Conservation (phyloP, 2,329 filamentous ascomycete species). For the Sporothrix euskadiensis region DNA sequence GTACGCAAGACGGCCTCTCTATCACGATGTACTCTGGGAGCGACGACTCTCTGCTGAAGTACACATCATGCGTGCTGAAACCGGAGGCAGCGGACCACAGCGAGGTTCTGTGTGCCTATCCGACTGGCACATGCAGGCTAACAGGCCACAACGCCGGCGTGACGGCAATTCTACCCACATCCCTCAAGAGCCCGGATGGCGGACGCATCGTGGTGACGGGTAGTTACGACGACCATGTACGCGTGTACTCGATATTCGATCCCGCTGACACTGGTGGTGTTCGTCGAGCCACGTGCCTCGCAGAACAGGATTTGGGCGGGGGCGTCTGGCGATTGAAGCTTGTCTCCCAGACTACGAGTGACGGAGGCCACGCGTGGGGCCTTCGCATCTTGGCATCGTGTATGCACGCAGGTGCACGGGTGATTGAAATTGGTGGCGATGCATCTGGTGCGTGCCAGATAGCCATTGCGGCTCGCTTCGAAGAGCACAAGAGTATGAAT, state of each 20-base stretch:
- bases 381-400: constrained; percentile 75
- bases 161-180: constrained; percentile 77
- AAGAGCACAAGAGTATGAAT: constrained; percentile 91
- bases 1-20: background rate
- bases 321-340: constrained; percentile 86
- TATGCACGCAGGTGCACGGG: constrained; percentile 82
- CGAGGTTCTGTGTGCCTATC: constrained; percentile 21
- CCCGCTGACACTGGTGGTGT: constrained; percentile 44
- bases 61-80: constrained; percentile 37
- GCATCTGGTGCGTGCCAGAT: constrained; percentile 57
- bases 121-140: constrained; percentile 35
- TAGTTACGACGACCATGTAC: constrained; percentile 84
- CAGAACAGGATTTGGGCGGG: constrained; percentile 67
- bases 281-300: constrained; percentile 54
- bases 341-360: constrained; percentile 41
- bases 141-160: constrained; percentile 73
- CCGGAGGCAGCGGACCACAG: background rate
- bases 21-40: constrained; percentile 67
- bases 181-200: constrained; percentile 44
- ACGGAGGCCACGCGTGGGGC: constrained; percentile 35
- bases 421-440: constrained; percentile 54
- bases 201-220: constrained; percentile 72
- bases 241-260: constrained; percentile 60
- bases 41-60: constrained; percentile 68
- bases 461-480: constrained; percentile 68